Base-by-base conservation (phyloP, 805 yeast genomes). In the Suhomyces pyralidae region DNA sequence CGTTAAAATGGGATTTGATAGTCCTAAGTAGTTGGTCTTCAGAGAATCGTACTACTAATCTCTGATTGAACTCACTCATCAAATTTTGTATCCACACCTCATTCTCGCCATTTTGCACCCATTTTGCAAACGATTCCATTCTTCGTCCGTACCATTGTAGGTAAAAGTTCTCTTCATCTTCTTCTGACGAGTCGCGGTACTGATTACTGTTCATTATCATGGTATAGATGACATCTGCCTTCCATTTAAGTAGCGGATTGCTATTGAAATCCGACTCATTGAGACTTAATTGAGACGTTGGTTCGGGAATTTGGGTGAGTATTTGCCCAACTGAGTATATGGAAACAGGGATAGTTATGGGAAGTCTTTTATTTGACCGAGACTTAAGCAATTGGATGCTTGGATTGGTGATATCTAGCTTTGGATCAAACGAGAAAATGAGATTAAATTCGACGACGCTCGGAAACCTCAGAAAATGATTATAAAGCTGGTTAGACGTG, bases 361-460 rank as follows among this genome's bases (percentile, higher is more conserved):
- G 78, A 7, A 68, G 63, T 38, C 65, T 58, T 10, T 34, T 34
- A 17, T 50, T 45, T 5, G 53, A 45, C n/a, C 53, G 48, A 14
- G 64, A 55, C 36, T 74, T 51, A 15, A 74, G 57, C 46, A 73
- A 57, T 30, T 73, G 76, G 7, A 74, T 59, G 34, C 74, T 69
- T 7, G 79, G 77, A 44, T 67, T 64, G 7, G 64, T 52, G 7
- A 61, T 54, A 53, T 74, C 76, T 22, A 74, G 51, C 10, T 60
- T 59, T 3, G 59, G 49, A 49, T 75, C 79, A 56, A 75, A 74
- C 2, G 78, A 68, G 45, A 75, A 63, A 15, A 74, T 67, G 50
- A 69, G 45, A 53, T 68, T 66, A 53, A 68, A 68, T 15, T 57
- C 55, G 5, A 56, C 56, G 28, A 48, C 59, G 14, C 51, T 54